These are phyloP conservation scores for Puccinia hordei DNA, from an alignment of 1,284 basidiomycete genomes.

Conservation along the genomic window DNA sequence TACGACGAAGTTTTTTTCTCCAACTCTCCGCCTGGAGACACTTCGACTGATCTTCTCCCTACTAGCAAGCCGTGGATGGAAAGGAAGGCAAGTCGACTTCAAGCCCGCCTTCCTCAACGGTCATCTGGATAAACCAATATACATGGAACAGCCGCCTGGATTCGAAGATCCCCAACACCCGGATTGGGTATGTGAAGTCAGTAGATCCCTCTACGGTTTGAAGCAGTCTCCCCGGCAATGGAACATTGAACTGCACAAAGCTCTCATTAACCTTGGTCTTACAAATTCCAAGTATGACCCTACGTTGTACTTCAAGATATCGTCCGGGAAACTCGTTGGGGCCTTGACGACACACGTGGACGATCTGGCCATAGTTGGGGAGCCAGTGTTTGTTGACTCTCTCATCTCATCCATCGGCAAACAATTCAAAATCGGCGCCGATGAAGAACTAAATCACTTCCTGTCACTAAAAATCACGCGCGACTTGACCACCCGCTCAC, in stretches of 20 bases:
- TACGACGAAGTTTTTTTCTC: too few species aligned
- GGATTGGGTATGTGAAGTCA: too few species aligned
- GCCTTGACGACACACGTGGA: background rate
- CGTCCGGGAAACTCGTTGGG: background rate
- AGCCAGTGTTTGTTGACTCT: background rate
- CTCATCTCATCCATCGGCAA: background rate
- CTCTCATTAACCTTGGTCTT: background rate
- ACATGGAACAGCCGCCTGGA: too few species aligned
- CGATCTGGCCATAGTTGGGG: background rate
- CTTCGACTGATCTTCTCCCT: too few species aligned
- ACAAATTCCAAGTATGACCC: too few species aligned
- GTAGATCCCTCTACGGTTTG: background rate
- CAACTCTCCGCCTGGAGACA: too few species aligned
- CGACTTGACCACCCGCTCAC: background rate
- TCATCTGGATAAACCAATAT: too few species aligned
- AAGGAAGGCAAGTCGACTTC: too few species aligned
- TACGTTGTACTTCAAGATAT: background rate
- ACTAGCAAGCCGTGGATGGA: too few species aligned
- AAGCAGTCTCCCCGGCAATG: constrained; percentile 10
- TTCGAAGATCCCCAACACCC: too few species aligned
- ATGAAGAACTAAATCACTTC: constrained; percentile 6
- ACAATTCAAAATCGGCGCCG: background rate
- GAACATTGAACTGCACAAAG: constrained; percentile 18
- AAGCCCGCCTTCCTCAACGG: too few species aligned
- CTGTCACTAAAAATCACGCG: background rate